Evolutionary conservation across 352 stramenopile species (phyloP), one percentile per base, ranked within the genome.

Genomic region (Phytopythium sindhum): DNA sequence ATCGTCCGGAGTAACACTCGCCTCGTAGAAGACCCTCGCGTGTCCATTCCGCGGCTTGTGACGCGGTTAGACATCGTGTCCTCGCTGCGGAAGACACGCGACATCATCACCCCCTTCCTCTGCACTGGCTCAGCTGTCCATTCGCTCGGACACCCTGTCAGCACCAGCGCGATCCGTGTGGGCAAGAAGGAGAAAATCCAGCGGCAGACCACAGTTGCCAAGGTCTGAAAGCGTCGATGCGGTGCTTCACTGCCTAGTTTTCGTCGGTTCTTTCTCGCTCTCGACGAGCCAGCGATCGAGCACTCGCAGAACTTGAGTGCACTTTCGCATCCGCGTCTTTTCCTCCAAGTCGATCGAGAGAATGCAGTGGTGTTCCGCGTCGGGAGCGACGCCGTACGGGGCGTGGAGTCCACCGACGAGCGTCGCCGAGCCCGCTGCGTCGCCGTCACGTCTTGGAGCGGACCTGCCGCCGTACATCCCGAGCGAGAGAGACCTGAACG

Each of bases 401-500:
- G 23, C 47, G 23, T 53, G 47, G 47, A 23, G 24, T 1, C 47
- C 48, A 7, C 48, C 48, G 26, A 37, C 28, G 17, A 23, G 26
- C 26, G 28, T 12, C 8, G 26, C 48, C 4, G 26, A 55, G 48
- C 2, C 48, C 6, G 11, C 48, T 2, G 48, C 28, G 26, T 37
- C 48, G 21, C 26, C 48, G 17, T 24, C 48, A 7, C 26, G 15
- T 3, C 24, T 24, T 2, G 28, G 2, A 21, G 14, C 26, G 7
- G 48, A 23, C 0, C 15, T 24, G 26, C 48, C 29, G 48, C 26
- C 48, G 48, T n/a, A 26, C 15, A 21, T 55, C 48, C 48, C 48
- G 28, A 39, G 14, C 48, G 48, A 55, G 26, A 33, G 28, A 14
- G 48, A 55, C 48, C 28, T 55, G 26, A 55, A 37, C 48, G 48